These are phyloP conservation scores for Closterium sp. DNA, from an alignment of 139 green algal genomes.

Conservation along the genomic window DNA sequence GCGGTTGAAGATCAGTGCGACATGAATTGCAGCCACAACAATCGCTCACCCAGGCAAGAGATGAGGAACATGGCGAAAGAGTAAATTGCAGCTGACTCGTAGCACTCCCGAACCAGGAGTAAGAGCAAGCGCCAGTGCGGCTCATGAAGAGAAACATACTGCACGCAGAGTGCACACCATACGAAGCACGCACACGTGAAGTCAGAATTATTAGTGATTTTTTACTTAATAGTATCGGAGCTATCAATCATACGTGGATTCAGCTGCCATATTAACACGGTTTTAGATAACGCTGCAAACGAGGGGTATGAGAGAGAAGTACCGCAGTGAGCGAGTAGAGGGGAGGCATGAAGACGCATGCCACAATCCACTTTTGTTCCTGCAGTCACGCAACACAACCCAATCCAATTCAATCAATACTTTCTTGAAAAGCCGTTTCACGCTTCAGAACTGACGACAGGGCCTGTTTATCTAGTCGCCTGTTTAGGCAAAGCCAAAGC, in stretches of 20 bases:
- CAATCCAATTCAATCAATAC: neutral
- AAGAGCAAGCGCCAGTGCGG: conserved; percentile 14
- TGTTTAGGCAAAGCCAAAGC: neutral
- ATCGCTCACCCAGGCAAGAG: conserved; percentile 17
- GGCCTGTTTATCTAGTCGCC: neutral
- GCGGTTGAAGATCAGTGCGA: too few relatives aligned
- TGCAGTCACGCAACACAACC: conserved; percentile 3
- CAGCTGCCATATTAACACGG: neutral
- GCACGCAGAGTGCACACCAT: neutral
- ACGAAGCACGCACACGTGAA: neutral
- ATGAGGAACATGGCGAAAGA: conserved; percentile 26
- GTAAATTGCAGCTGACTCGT: conserved; percentile 40
- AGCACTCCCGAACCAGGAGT: conserved; percentile 19
- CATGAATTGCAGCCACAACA: neutral
- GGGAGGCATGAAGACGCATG: conserved; percentile 45
- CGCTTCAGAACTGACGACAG: neutral
- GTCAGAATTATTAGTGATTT: neutral
- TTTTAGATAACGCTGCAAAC: neutral
- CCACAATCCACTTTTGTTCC: conserved; percentile 46
- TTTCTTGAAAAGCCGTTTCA: neutral
- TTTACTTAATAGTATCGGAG: too few relatives aligned
- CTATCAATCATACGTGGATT: too few relatives aligned
- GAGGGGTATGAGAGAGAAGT: neutral
- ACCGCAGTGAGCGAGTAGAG: conserved; percentile 22
- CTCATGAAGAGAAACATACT: conserved; percentile 14